Conservation (phyloP, 345 rosid genomes). For the Eucalyptus tenuipes region DNA sequence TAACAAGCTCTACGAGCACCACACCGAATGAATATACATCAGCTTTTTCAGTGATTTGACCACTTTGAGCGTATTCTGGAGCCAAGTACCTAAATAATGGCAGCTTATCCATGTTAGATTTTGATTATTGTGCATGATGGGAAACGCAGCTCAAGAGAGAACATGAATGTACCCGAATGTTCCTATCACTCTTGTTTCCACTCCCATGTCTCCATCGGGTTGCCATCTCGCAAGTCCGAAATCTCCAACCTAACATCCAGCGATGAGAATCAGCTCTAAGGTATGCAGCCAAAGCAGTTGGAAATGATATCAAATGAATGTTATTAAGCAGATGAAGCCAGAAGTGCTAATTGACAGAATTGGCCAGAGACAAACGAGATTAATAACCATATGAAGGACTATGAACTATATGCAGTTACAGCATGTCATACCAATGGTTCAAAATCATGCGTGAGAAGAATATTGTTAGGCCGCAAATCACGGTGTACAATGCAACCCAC, state of each 20-base stretch:
- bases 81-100: constrained; percentile 60
- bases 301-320: background rate
- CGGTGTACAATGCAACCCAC: constrained; percentile 98
- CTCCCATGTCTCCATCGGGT: constrained; percentile 93
- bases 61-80: constrained; percentile 95
- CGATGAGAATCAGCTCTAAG: background rate
- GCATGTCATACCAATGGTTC: constrained; percentile 64
- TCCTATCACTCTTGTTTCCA: constrained; percentile 90
- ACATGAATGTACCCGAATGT: constrained; percentile 60
- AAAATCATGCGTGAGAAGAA: constrained; percentile 93
- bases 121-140: background rate
- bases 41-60: constrained; percentile 95
- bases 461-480: constrained; percentile 93
- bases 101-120: background rate
- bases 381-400: background rate
- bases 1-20: constrained; percentile 87
- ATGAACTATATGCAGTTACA: background rate
- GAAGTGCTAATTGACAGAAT: background rate
- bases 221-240: constrained; percentile 99
- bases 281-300: background rate
- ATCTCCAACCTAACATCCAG: constrained; percentile 72
- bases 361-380: background rate
- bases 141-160: background rate
- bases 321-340: background rate
- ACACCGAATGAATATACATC: constrained; percentile 95